These are phyloP conservation scores for Aspergillus olivimuriae DNA, from an alignment of 495 filamentous ascomycete genomes.

Conservation along the genomic window DNA sequence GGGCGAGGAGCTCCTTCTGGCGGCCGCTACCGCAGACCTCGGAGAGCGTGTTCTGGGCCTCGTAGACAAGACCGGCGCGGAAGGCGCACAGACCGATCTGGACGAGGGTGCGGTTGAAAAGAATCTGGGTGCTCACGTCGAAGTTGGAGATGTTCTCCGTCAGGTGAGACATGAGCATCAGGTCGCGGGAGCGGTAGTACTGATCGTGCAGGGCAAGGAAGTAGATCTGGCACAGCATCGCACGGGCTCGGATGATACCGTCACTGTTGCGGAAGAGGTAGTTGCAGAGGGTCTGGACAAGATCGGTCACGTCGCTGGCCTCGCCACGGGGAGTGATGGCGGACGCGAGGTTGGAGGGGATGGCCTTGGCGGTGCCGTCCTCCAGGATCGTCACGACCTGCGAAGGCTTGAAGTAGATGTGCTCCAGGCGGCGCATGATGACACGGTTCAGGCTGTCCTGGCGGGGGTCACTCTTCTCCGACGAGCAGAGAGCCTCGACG, in stretches of 20 bases:
- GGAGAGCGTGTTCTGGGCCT: constrained; percentile 91
- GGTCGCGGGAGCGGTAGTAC: constrained; percentile 94
- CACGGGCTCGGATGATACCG: constrained; percentile 89
- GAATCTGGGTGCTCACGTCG: constrained; percentile 93
- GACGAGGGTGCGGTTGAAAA: constrained; percentile 96
- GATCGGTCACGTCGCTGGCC: constrained; percentile 55
- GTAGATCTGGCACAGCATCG: constrained; percentile 98
- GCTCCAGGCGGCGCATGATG: constrained; percentile 88
- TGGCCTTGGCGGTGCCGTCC: constrained; percentile 82
- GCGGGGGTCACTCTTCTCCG: constrained; percentile 62
- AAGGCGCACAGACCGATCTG: constrained; percentile 98
- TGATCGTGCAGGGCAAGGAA: constrained; percentile 95
- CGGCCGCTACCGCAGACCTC: constrained; percentile 96
- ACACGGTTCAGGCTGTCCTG: constrained; percentile 86
- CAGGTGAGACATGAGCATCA: constrained; percentile 99
- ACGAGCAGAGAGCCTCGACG: constrained; percentile 68
- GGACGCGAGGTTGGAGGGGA: constrained; percentile 67
- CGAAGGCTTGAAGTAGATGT: constrained; percentile 98
- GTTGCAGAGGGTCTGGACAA: constrained; percentile 85
- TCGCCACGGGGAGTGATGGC: constrained; percentile 66
- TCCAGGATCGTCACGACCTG: constrained; percentile 91
- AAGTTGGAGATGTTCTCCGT: constrained; percentile 93
- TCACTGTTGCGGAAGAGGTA: constrained; percentile 92
- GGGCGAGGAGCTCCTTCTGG: constrained; percentile 95
- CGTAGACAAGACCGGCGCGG: constrained; percentile 92